A percentile compares a stretch with the other conserved stretches of the same genome.
phyloP scores from a whole-genome alignment of 2,329 filamentous ascomycete genomes.

The Aschersonia sp. region DNA sequence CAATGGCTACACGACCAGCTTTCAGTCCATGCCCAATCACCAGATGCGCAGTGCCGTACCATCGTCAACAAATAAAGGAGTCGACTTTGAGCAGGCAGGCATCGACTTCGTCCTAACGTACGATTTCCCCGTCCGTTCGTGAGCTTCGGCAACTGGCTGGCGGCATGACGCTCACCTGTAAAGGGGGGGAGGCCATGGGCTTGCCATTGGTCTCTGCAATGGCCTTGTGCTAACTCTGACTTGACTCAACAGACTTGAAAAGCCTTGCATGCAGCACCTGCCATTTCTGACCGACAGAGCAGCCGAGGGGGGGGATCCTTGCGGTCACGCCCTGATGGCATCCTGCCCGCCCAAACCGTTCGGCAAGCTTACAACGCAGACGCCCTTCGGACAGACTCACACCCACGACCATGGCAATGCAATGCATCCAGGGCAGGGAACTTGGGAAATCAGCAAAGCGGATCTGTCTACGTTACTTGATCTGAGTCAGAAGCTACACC shows the following conservation, averaged over 20 bases:
- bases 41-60: constrained; percentile 15
- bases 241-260: constrained; percentile 54
- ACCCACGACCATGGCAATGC: constrained; percentile 15
- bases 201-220: too few relatives aligned
- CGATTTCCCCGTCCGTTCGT: constrained; percentile 28
- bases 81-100: constrained; percentile 70
- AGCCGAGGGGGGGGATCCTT: constrained; percentile 46
- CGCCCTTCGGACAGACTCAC: constrained; percentile 36
- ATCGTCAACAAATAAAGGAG: constrained; percentile 19
- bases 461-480: constrained; percentile 74
- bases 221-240: constrained; percentile 23
- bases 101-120: constrained; percentile 90
- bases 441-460: constrained; percentile 63
- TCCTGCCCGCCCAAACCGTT: constrained; percentile 64
- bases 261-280: constrained; percentile 84
- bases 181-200: constrained; percentile 2
- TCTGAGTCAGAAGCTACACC: constrained; percentile 66
- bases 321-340: constrained; percentile 88
- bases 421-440: constrained; percentile 42
- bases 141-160: too few relatives aligned
- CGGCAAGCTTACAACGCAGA: constrained; percentile 30
- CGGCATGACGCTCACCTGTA: too few relatives aligned
- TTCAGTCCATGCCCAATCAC: constrained; percentile 14
- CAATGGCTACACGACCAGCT: constrained; percentile 13
- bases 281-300: constrained; percentile 57